Evolutionary conservation across 345 rosid species (phyloP), one percentile per base, ranked within the genome.

Genomic region (Mercurialis annua): DNA sequence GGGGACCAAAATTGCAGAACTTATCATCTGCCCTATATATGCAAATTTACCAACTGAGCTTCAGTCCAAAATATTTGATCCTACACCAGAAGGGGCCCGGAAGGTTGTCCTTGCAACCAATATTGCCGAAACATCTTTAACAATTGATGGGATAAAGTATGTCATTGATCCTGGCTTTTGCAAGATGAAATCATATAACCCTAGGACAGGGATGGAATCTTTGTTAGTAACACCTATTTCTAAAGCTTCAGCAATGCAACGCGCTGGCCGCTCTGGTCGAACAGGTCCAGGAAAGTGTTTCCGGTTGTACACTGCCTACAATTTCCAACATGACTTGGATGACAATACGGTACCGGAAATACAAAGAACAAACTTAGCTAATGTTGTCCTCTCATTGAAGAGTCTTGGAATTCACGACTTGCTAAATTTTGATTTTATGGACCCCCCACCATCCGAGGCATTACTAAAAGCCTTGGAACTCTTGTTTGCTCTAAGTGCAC

Each of bases 141-240:
- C 97, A 12, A 94, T 94, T 31, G 96, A 91, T 68, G 98, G 97
- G 66, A 93, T 93, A 62, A 87, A 79, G 78, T 93, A 89, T 73
- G 97, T 93, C 31, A 84, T 94, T 73, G 99, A 94, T 80, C 97
- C 97, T 4, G 99, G 99, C 18, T 94, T 89, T 78, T 84, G 87
- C 79, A 91, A 94, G 84, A 92, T 91, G 99, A 94, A 86, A 24
- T 89, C 96, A 1, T 91, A 91, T 78, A 94, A 94, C 73, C 97
- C 99, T 7, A 91, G 98, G 74, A 89, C 99, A 31, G 98, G 99
- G 60, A 91, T 94, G 99, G 99, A 94, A 76, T 86, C 95, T 56
- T 81, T 94, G 82, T 87, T 91, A 40, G 80, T 94, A 24, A 78
- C 92, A 74, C 99, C 98, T 6, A 86, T 89, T 64, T 94, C 99